A percentile compares a stretch with the other conserved stretches of the same genome.
Conservation (phyloP, 345 rosid genomes). For the Salix dunnii region DNA sequence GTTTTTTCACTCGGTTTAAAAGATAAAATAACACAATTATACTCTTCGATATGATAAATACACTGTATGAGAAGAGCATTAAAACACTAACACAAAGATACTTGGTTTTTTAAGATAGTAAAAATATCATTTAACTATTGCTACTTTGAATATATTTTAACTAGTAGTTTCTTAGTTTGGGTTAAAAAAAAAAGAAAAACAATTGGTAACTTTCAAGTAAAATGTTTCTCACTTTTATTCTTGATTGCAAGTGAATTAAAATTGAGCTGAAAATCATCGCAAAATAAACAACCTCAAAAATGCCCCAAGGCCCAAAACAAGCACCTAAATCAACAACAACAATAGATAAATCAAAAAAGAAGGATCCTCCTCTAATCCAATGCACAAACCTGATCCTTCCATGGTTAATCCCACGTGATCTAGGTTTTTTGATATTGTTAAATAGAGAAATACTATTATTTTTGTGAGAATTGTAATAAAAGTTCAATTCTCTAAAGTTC, state of each 20-base stretch:
- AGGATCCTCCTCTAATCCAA: conserved; percentile 16
- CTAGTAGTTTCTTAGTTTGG: no score
- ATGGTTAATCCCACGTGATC: conserved; percentile 60
- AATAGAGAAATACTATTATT: no score
- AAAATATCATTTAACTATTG: no score
- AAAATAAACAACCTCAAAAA: neutral
- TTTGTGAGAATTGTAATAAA: no score
- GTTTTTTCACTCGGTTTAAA: no score
- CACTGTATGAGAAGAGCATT: no score
- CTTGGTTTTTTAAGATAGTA: no score
- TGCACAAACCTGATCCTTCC: conserved; percentile 56
- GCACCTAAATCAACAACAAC: neutral
- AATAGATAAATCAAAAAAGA: neutral
- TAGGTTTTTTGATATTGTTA: conserved; percentile 14
- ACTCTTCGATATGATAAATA: no score
- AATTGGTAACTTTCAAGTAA: neutral
- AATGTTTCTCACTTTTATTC: neutral
- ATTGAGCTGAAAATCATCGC: neutral
- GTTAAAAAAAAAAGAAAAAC: no score
- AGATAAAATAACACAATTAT: no score
- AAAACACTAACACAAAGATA: neutral
- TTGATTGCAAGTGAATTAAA: neutral
- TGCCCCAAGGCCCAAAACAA: neutral
- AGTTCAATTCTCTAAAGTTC: no score
- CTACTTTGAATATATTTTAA: no score